Evolutionary conservation across 805 yeast genomes (phyloP), one percentile per base, ranked within the genome.

Genomic region (Candida bentonensis): DNA sequence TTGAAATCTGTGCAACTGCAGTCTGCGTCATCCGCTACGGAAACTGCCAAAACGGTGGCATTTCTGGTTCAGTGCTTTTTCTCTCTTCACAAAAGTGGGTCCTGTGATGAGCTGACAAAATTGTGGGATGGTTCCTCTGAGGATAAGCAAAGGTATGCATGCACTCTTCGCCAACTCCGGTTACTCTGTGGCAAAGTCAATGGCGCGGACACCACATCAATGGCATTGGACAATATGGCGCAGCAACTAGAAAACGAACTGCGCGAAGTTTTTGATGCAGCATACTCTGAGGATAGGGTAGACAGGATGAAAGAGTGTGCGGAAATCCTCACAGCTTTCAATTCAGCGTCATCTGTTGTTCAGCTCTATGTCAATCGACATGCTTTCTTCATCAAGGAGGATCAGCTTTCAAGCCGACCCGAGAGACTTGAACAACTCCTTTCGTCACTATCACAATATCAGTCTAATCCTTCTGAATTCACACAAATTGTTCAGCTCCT

Each of bases 301-400:
- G 66, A 68, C n/a, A 74, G 74, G 44, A 78, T 92, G 81, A 78
- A 74, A 53, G 86, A 79, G 46, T 73, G 62, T 22, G 85, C 96
- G 0, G 76, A 75, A 42, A 74, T 87, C 15, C 67, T 88, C 42
- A 73, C 78, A 44, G 83, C 78, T 48, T 89, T 79, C 65, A 88
- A 89, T 56, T 89, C 86, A 17, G 96, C 96, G 11, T 70, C 74
- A 9, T 78, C 81, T 47, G 89, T 88, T 5, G 81, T 85, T 5
- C 85, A 80, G 56, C 77, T 80, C 42, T 89, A 84, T 62, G 82
- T 88, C 36, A 78, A 76, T 56, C 86, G 83, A 56, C 85, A 83
- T 56, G 82, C 78, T 42, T 72, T 80, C 47, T 82, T 88, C 59
- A 66, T 69, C 44, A 64, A 71, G 49, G 72, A 74, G 46, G 58